Evolutionary conservation across 1,284 basidiomycete genomes (phyloP).

Genomic region (Pyrrhoderma noxium): DNA sequence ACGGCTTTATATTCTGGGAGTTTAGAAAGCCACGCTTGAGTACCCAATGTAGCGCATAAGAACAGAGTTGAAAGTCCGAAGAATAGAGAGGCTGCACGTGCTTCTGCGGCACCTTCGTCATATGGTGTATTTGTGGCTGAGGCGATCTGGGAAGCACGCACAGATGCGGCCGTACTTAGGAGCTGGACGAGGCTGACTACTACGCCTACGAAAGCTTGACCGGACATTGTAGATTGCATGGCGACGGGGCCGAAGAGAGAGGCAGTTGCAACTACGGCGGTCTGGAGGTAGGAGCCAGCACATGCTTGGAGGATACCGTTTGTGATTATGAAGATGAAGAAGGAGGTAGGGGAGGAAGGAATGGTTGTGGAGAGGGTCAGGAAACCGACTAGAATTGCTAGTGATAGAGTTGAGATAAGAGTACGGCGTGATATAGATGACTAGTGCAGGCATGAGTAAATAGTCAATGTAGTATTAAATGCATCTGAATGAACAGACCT

Average conservation of each 20-base stretch:
- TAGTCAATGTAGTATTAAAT: not conserved
- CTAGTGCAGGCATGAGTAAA: conserved; percentile 24
- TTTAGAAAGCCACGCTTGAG: conserved; percentile 49
- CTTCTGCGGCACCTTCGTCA: conserved; percentile 40
- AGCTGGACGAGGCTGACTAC: conserved; percentile 66
- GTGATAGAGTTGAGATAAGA: conserved; percentile 35
- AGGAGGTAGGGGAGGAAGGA: conserved; percentile 42
- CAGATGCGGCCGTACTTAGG: conserved; percentile 50
- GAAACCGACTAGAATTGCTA: conserved; percentile 45
- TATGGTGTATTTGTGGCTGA: conserved; percentile 27
- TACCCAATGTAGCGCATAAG: conserved; percentile 42
- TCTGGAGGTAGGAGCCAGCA: conserved; percentile 61
- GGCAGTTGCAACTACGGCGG: conserved; percentile 60
- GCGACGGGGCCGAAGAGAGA: conserved; percentile 63
- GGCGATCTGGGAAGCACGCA: conserved; percentile 28
- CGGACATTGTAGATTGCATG: conserved; percentile 65
- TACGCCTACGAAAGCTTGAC: conserved; percentile 72
- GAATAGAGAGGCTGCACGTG: conserved; percentile 60
- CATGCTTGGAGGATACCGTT: conserved; percentile 49
- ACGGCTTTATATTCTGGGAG: conserved; percentile 52
- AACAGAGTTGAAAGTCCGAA: conserved; percentile 65
- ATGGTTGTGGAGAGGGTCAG: conserved; percentile 53
- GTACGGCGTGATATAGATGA: conserved; percentile 46
- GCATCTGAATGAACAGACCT: conserved; percentile 34
- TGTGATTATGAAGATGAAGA: conserved; percentile 57